Conservation (phyloP, 2,329 filamentous ascomycete genomes). For the Endocalyx cinctus region DNA sequence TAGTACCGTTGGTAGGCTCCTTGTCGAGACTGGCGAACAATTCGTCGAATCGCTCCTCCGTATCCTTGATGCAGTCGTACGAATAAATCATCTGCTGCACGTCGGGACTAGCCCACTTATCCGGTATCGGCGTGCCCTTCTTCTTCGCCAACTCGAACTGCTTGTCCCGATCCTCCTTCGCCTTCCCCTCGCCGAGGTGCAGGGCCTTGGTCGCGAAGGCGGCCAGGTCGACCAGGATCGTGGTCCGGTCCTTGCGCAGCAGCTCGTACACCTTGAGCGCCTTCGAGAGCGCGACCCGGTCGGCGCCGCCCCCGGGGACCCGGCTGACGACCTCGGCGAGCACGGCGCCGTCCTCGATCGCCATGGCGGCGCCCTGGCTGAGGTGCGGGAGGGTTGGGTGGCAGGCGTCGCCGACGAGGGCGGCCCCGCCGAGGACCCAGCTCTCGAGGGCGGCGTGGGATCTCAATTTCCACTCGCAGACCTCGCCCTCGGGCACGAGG, state of each 20-base stretch:
- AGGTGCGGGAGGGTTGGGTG: conserved; percentile 65
- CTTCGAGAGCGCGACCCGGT: conserved; percentile 38
- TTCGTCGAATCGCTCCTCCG: conserved; percentile 47
- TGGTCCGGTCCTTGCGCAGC: conserved; percentile 51
- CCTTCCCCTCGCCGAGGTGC: conserved; percentile 54
- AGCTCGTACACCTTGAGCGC: conserved; percentile 51
- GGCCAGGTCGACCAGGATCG: conserved; percentile 49
- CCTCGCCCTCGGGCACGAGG: conserved; percentile 56
- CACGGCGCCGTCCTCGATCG: conserved; percentile 62
- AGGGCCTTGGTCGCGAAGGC: conserved; percentile 48
- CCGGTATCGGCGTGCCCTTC: conserved; percentile 48
- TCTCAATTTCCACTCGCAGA: conserved; percentile 62
- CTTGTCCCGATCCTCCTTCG: conserved; percentile 54
- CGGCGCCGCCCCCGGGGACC: conserved; percentile 27
- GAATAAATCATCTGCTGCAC: conserved; percentile 64
- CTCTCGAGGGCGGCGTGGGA: conserved; percentile 51
- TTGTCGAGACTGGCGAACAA: conserved; percentile 32
- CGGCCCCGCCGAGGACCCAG: conserved; percentile 54
- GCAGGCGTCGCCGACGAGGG: conserved; percentile 60
- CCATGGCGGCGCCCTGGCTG: conserved; percentile 63
- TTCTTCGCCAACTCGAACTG: conserved; percentile 48
- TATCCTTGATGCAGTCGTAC: conserved; percentile 55
- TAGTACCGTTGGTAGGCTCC: too few relatives aligned
- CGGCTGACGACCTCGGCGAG: conserved; percentile 47
- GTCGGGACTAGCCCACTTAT: conserved; percentile 68